Evolutionary conservation across 2,329 filamentous ascomycete species (phyloP).

Genomic region (Exophiala alcalophila): DNA sequence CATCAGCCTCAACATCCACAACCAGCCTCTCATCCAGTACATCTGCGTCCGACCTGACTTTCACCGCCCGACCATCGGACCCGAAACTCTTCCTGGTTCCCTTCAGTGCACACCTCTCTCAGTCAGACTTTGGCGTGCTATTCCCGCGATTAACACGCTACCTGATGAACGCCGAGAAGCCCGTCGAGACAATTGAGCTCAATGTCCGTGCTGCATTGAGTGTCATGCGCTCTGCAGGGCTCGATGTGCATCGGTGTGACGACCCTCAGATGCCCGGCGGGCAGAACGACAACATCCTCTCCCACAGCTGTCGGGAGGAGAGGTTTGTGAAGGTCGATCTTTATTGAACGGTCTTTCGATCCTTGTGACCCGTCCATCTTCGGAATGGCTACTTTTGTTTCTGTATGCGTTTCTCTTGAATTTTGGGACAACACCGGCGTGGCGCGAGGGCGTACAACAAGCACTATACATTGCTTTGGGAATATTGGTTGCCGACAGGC

Average conservation of each 20-base stretch:
- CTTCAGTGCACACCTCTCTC: conserved; percentile 73
- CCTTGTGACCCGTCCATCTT: too few relatives aligned
- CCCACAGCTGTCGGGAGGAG: conserved; percentile 15
- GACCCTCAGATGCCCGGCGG: background rate
- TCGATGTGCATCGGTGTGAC: conserved; percentile 15
- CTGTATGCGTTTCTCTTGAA: too few relatives aligned
- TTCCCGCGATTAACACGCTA: conserved; percentile 65
- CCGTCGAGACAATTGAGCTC: conserved; percentile 33
- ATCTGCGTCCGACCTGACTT: background rate
- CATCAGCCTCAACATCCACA: too few relatives aligned
- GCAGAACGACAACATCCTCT: conserved; percentile 9
- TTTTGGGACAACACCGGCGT: too few relatives aligned
- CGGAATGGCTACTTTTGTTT: too few relatives aligned
- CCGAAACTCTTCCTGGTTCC: conserved; percentile 73
- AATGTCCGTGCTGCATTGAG: conserved; percentile 35
- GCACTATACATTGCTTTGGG: too few relatives aligned
- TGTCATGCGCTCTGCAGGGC: conserved; percentile 25
- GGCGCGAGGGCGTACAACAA: too few relatives aligned
- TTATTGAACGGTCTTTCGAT: conserved; percentile 2
- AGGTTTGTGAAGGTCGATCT: conserved; percentile 16
- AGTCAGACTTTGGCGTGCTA: conserved; percentile 78
- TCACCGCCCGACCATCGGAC: conserved; percentile 35
- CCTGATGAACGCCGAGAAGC: conserved; percentile 46
- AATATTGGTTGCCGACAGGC: too few relatives aligned
- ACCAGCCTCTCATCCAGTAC: too few relatives aligned